phyloP scores from a whole-genome alignment of 495 filamentous ascomycete species.

The Hypoxylon trugodes region DNA sequence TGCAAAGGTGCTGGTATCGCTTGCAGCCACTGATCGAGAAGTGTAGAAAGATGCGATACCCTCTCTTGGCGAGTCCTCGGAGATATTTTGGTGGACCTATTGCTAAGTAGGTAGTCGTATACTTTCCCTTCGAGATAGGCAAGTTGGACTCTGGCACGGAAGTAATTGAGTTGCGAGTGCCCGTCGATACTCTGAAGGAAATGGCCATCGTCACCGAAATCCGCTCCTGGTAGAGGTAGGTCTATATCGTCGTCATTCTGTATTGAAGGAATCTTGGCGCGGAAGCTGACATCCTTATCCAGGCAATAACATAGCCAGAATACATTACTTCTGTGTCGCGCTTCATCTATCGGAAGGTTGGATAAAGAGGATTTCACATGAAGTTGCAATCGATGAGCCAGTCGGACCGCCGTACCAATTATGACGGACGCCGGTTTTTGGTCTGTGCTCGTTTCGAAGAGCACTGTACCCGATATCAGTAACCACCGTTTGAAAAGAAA shows the following conservation, averaged over 20 bases:
- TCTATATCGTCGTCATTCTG: slow-evolving; percentile 44
- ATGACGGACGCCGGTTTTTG: slow-evolving; percentile 43
- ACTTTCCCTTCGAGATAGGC: slow-evolving; percentile 42
- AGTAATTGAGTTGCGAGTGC: slow-evolving; percentile 35
- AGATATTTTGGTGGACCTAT: slow-evolving; percentile 37
- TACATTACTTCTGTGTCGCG: slow-evolving; percentile 40
- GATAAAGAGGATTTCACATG: slow-evolving; percentile 30
- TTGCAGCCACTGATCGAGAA: slow-evolving; percentile 41
- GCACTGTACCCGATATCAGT: slow-evolving; percentile 18
- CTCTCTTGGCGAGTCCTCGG: slow-evolving; percentile 26
- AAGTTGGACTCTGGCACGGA: slow-evolving; percentile 40
- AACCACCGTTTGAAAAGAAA: background rate
- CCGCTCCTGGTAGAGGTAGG: slow-evolving; percentile 34
- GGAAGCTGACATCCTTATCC: slow-evolving; percentile 40
- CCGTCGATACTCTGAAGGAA: slow-evolving; percentile 41
- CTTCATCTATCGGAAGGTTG: slow-evolving; percentile 34
- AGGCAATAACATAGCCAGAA: slow-evolving; percentile 36
- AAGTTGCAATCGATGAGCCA: slow-evolving; percentile 41
- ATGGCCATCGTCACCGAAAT: slow-evolving; percentile 27
- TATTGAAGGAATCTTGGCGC: slow-evolving; percentile 40
- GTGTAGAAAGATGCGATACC: slow-evolving; percentile 23
- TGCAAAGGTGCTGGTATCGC: slow-evolving; percentile 37
- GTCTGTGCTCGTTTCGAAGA: slow-evolving; percentile 41
- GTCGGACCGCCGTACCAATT: slow-evolving; percentile 44
- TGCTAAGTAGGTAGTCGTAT: slow-evolving; percentile 44